These are phyloP conservation scores for Neurospora intermedia DNA, from an alignment of 495 filamentous ascomycete species.

Conservation along the genomic window DNA sequence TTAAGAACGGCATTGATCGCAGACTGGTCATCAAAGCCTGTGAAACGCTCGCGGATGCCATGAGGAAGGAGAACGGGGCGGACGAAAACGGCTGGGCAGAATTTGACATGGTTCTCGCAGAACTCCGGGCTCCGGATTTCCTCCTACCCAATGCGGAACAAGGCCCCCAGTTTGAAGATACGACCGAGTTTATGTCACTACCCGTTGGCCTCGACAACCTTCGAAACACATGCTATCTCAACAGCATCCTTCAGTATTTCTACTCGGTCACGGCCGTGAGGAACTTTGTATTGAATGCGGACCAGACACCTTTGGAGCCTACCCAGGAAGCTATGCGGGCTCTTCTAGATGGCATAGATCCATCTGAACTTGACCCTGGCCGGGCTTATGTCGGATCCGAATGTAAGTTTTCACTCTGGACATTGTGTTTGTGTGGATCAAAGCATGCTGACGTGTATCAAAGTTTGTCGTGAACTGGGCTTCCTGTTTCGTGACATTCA, in stretches of 20 bases:
- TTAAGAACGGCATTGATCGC: not conserved
- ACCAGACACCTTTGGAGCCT: constrained; percentile 51
- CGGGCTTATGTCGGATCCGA: constrained; percentile 32
- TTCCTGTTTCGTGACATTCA: constrained; percentile 63
- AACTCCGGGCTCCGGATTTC: not conserved
- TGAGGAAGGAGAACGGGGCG: not conserved
- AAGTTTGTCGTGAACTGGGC: constrained; percentile 64
- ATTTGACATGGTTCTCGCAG: not conserved
- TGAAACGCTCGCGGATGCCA: not conserved
- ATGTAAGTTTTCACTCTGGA: constrained; percentile 43
- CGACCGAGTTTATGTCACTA: constrained; percentile 30
- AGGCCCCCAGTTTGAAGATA: not conserved
- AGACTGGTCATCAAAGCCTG: not conserved
- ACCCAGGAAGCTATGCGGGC: constrained; percentile 46
- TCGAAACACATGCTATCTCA: constrained; percentile 95
- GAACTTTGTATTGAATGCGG: constrained; percentile 65
- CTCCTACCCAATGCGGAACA: not conserved
- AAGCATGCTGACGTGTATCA: not conserved
- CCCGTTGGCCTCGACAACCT: constrained; percentile 86
- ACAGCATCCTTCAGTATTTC: constrained; percentile 92
- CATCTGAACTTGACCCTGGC: constrained; percentile 24
- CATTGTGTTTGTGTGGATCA: no score
- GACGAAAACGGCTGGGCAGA: not conserved
- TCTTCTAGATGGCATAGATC: constrained; percentile 51
- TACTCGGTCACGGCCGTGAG: constrained; percentile 79